Percentiles rank a stretch among this genome's conserved stretches.
phyloP scores from a whole-genome alignment of 495 filamentous ascomycete species.

The Penicillium ochrochloron region DNA sequence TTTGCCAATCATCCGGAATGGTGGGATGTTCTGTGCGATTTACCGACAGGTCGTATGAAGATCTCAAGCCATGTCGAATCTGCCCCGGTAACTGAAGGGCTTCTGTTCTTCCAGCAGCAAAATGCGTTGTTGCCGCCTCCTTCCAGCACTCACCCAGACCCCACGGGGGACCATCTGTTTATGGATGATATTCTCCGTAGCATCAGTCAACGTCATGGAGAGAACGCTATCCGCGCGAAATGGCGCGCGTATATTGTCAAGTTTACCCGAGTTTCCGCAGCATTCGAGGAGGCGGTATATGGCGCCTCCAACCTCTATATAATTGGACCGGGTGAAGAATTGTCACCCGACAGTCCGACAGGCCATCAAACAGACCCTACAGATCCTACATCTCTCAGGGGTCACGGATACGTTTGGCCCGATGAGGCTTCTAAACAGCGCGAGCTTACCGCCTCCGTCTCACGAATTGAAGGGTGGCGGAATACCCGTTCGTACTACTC shows the following conservation, averaged over 20 bases:
- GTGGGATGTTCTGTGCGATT: slow-evolving; percentile 97
- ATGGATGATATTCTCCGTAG: slow-evolving; percentile 83
- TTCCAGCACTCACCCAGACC: slow-evolving; percentile 57
- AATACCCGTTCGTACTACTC: slow-evolving; percentile 93
- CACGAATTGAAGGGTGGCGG: slow-evolving; percentile 93
- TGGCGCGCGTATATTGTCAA: slow-evolving; percentile 89
- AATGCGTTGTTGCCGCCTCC: slow-evolving; percentile 58
- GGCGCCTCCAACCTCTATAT: slow-evolving; percentile 90
- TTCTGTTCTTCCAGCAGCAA: slow-evolving; percentile 84
- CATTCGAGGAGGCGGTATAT: slow-evolving; percentile 94
- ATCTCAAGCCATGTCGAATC: slow-evolving; percentile 82
- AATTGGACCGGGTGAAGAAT: slow-evolving; percentile 62
- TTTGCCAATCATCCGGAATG: slow-evolving; percentile 95
- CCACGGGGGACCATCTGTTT: slow-evolving; percentile 88
- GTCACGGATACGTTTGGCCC: slow-evolving; percentile 95
- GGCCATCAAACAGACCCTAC: slow-evolving; percentile 45
- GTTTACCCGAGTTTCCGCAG: slow-evolving; percentile 88
- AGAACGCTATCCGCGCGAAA: slow-evolving; percentile 86
- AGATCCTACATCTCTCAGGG: slow-evolving; percentile 66
- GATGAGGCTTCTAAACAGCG: slow-evolving; percentile 78
- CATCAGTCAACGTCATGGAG: slow-evolving; percentile 84
- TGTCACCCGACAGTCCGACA: slow-evolving; percentile 53
- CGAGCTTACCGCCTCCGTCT: slow-evolving; percentile 87
- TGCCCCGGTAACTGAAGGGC: slow-evolving; percentile 77
- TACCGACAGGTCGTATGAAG: slow-evolving; percentile 90